phyloP scores from a whole-genome alignment of 2,329 filamentous ascomycete genomes.

The Cordyceps fumosorosea region DNA sequence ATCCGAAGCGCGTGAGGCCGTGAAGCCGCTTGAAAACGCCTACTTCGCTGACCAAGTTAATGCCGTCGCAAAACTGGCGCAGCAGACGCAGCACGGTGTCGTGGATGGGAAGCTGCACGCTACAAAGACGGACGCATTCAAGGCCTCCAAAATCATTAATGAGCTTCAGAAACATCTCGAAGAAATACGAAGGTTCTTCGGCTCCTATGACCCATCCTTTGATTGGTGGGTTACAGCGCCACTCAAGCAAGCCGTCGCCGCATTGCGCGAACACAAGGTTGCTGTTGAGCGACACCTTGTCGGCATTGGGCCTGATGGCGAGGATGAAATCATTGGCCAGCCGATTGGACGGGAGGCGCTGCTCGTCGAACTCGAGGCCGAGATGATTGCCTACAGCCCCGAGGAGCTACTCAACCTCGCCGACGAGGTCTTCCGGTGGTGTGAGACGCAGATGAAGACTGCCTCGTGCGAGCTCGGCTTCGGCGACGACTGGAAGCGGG shows the following conservation, averaged over 20 bases:
- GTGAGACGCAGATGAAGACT: slow-evolving; percentile 46
- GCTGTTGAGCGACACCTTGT: slow-evolving; percentile 36
- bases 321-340: slow-evolving; percentile 49
- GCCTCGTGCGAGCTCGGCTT: slow-evolving; percentile 43
- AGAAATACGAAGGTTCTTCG: slow-evolving; percentile 46
- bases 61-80: slow-evolving; percentile 27
- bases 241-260: slow-evolving; percentile 31
- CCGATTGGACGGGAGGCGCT: slow-evolving; percentile 48
- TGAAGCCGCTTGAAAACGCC: slow-evolving; percentile 36
- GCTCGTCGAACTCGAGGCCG: slow-evolving; percentile 44
- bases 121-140: slow-evolving; percentile 38
- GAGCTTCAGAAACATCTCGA: slow-evolving; percentile 34
- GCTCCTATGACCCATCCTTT: slow-evolving; percentile 49
- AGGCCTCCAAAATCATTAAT: slow-evolving; percentile 36
- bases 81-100: slow-evolving; percentile 28
- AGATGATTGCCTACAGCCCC: slow-evolving; percentile 53
- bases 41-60: slow-evolving; percentile 36
- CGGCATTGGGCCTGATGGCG: slow-evolving; percentile 35
- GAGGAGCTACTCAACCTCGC: slow-evolving; percentile 49
- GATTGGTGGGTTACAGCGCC: slow-evolving; percentile 49
- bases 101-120: slow-evolving; percentile 26
- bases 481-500: slow-evolving; percentile 42
- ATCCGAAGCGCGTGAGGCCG: slow-evolving; percentile 41
- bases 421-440: slow-evolving; percentile 47
- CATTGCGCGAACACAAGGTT: slow-evolving; percentile 29